A percentile compares a stretch with the other conserved stretches of the same genome.
These are phyloP conservation scores for Carex arenaria DNA, from an alignment of 202 grass and related monocot species.

Conservation along the genomic window DNA sequence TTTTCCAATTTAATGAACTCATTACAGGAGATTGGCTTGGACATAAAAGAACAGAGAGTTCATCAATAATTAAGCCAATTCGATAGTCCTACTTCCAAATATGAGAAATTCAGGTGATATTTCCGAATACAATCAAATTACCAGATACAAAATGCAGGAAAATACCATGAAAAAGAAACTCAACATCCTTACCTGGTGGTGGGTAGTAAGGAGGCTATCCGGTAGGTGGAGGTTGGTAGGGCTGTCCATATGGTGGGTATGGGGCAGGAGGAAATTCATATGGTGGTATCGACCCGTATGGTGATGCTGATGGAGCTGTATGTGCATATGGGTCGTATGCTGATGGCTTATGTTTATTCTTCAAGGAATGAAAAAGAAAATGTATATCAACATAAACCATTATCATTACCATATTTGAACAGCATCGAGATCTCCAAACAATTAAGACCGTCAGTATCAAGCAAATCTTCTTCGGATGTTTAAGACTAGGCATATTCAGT, in stretches of 20 bases:
- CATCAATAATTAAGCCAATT: not conserved
- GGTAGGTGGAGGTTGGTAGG: constrained; percentile 27
- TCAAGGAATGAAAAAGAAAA: constrained; percentile 3
- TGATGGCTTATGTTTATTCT: constrained; percentile 20
- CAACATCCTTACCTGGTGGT: constrained; percentile 45
- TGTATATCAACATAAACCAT: not conserved
- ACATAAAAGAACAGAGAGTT: not conserved
- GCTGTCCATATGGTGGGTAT: constrained; percentile 30
- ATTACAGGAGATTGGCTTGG: not conserved
- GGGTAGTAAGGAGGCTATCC: constrained; percentile 43
- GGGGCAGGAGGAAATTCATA: constrained; percentile 22
- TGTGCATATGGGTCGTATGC: constrained; percentile 32
- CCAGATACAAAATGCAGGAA: not conserved
- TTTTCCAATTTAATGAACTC: not conserved
- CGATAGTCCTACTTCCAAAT: not conserved
- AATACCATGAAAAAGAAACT: not conserved
- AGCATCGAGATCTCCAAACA: not conserved
- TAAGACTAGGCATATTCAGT: not conserved
- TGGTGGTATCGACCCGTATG: constrained; percentile 24
- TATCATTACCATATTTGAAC: not conserved
- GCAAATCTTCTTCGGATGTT: not conserved
- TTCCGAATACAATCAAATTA: not conserved
- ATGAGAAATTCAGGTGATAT: not conserved
- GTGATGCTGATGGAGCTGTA: constrained; percentile 3
- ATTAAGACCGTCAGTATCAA: not conserved